These are phyloP conservation scores for Termitomyces sp. DNA, from an alignment of 768 basidiomycete genomes.

Conservation along the genomic window DNA sequence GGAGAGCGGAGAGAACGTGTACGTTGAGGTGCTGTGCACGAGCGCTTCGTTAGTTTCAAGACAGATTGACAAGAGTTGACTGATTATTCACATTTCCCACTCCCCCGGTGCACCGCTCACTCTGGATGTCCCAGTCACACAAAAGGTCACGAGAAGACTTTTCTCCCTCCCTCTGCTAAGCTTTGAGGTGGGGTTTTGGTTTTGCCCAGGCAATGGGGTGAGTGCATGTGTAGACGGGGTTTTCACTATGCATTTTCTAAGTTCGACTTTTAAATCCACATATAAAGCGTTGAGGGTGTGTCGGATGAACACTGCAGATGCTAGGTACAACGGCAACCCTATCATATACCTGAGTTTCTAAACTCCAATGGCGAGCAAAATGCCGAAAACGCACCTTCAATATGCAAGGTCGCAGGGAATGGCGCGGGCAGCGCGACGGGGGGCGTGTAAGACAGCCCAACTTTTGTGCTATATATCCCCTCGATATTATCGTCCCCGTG, in stretches of 20 bases:
- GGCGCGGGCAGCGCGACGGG: slow-evolving; percentile 61
- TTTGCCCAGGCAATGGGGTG: not conserved
- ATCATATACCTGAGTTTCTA: not conserved
- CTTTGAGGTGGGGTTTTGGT: not conserved
- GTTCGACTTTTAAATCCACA: slow-evolving; percentile 52
- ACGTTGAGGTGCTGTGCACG: not conserved
- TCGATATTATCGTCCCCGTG: slow-evolving; percentile 31
- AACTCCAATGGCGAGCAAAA: not conserved
- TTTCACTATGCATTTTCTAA: slow-evolving; percentile 43
- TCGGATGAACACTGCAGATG: slow-evolving; percentile 62
- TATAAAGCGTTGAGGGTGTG: slow-evolving; percentile 76
- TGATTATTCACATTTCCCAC: slow-evolving; percentile 54
- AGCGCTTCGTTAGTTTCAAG: not conserved
- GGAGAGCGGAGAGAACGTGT: not conserved
- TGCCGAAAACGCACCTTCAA: slow-evolving; percentile 50
- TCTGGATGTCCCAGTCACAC: slow-evolving; percentile 52
- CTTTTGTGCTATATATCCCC: slow-evolving; percentile 55
- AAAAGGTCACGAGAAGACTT: slow-evolving; percentile 47
- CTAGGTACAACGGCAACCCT: slow-evolving; percentile 71
- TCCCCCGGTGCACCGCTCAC: slow-evolving; percentile 58
- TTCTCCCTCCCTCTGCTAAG: slow-evolving; percentile 42
- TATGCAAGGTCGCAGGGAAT: slow-evolving; percentile 60
- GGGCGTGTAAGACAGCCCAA: slow-evolving; percentile 64
- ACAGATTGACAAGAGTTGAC: not conserved
- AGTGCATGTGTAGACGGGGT: slow-evolving; percentile 15